Percentiles rank a stretch among this genome's conserved stretches.
These are phyloP conservation scores for Strobilomyces dryophilus DNA, from an alignment of 768 basidiomycete genomes.

Conservation along the genomic window DNA sequence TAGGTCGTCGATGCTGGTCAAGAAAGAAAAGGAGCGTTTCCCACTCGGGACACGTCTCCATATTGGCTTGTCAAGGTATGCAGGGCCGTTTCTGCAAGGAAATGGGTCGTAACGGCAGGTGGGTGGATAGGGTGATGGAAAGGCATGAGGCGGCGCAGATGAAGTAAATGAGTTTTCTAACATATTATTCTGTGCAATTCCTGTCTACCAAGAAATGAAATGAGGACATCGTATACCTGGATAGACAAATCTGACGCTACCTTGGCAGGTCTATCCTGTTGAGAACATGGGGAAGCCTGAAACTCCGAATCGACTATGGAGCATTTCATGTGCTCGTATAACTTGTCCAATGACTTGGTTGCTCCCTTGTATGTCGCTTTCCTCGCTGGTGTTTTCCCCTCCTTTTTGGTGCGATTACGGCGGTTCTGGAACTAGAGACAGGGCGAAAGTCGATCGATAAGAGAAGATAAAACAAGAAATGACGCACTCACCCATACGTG, in stretches of 20 bases:
- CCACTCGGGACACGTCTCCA: slow-evolving; percentile 1
- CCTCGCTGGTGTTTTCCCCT: not conserved
- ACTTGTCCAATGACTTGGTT: not conserved
- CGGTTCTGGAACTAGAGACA: slow-evolving; percentile 12
- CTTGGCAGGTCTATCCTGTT: not conserved
- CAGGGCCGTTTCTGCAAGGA: slow-evolving; percentile 7
- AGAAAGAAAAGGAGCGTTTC: not conserved
- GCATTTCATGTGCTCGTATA: not conserved
- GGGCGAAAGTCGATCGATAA: not conserved
- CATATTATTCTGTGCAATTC: accelerated
- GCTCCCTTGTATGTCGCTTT: not conserved
- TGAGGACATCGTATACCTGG: not conserved
- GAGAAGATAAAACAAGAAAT: accelerated
- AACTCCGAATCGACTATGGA: not conserved
- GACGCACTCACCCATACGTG: slow-evolving; percentile 12
- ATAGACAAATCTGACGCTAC: not conserved
- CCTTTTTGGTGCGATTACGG: slow-evolving; percentile 7
- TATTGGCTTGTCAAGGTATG: not conserved
- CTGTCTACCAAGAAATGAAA: not conserved
- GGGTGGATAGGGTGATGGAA: slow-evolving; percentile 15
- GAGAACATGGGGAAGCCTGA: not conserved
- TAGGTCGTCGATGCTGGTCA: slow-evolving; percentile 3
- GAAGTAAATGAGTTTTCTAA: not conserved
- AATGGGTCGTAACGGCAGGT: slow-evolving; percentile 17
- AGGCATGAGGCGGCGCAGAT: slow-evolving; percentile 12